Evolutionary conservation across 805 yeast genomes (phyloP).

Genomic region (Metschnikowia borealis): DNA sequence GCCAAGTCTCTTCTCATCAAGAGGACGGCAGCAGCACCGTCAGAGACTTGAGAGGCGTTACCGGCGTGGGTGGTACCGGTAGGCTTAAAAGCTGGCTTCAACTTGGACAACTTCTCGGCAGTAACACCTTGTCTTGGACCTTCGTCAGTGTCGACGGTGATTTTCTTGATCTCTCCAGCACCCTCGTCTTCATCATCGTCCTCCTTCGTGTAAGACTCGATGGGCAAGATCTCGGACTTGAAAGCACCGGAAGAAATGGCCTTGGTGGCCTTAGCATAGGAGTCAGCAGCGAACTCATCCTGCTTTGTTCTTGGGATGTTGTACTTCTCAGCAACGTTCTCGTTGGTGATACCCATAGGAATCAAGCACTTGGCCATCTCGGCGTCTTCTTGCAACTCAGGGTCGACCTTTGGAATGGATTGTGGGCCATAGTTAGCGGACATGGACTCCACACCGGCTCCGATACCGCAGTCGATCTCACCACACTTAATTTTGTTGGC

Average conservation of each 20-base stretch:
- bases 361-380: conserved; percentile 66
- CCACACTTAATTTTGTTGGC: conserved; percentile 86
- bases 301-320: conserved; percentile 64
- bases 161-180: conserved; percentile 39
- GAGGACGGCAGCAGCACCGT: conserved; percentile 90
- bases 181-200: conserved; percentile 53
- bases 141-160: conserved; percentile 65
- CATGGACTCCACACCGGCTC: conserved; percentile 94
- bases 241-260: conserved; percentile 74
- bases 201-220: conserved; percentile 55
- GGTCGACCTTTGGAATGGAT: conserved; percentile 51
- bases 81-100: conserved; percentile 82
- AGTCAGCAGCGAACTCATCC: conserved; percentile 84
- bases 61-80: conserved; percentile 93
- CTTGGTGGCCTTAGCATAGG: conserved; percentile 77
- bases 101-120: conserved; percentile 63
- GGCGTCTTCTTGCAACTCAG: conserved; percentile 30
- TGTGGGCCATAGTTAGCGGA: conserved; percentile 82
- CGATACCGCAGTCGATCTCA: conserved; percentile 87
- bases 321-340: conserved; percentile 75
- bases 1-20: conserved; percentile 86
- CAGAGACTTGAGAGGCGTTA: conserved; percentile 92
- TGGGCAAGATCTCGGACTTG: conserved; percentile 84
- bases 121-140: conserved; percentile 91
- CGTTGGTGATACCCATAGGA: conserved; percentile 97